Evolutionary conservation across 202 grass and related monocot species (phyloP), one percentile per base, ranked within the genome.

Genomic region (Bolboschoenoplectus hybrid): DNA sequence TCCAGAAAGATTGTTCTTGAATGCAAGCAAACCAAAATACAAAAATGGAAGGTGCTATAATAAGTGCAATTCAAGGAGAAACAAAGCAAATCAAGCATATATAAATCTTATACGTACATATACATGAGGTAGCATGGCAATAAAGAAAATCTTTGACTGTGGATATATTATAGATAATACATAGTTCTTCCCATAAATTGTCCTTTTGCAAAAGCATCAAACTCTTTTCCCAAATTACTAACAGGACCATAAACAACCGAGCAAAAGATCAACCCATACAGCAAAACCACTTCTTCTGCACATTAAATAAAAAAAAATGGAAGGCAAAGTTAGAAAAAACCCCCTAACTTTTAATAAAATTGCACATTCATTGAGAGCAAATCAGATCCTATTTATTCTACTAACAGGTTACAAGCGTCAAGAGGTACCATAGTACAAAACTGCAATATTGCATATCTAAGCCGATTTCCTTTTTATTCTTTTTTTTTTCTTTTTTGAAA

Each of bases 271-370:
- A 81, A 81, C 79, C 79, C 6, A 81, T 81, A 52, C 79, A 81
- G 79, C 79, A 81, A 81, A 81, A 62, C 79, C 79, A 81, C 60
- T 81, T 81, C 56, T 81, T 81, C 79, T 81, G 79, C 38, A 81
- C 14, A 63, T 12, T 20, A 64, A 14, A 36, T 67, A 49, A 71
- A 47, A 71, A 71, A 71, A 1, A 46, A 4, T 72, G 68, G 19
- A 72, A 72, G 41, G 7, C 16, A 46, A 45, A n/a, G 17, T 17
- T 45, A 8, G 5, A 20, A n/a, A n/a, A 44, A 71, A 10, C 0
- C 1, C 3, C 11, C 34, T 67, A 45, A 1, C 13, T 72, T 73
- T 49, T 47, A 26, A 3, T 45, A 14, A 71, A 20, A 20, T 49
- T 26, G 43, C 3, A 26, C 34, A 44, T 44, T 44, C 43, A 1